A percentile compares a stretch with the other conserved stretches of the same genome.
These are phyloP conservation scores for Podaxis pistillaris DNA, from an alignment of 768 basidiomycete genomes.

Conservation along the genomic window DNA sequence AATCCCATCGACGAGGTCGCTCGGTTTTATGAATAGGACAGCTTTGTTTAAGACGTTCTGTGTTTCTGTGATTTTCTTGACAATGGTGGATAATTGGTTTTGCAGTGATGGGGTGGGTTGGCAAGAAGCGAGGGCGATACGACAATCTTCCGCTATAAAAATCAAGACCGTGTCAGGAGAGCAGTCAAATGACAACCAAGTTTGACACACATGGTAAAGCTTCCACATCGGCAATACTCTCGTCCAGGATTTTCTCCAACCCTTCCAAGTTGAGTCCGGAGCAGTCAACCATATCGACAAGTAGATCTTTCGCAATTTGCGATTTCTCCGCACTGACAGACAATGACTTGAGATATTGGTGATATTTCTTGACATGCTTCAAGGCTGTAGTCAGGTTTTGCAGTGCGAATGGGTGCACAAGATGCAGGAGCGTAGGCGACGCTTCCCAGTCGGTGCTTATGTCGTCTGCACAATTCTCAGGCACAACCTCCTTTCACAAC, in stretches of 20 bases:
- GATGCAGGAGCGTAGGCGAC: constrained; percentile 44
- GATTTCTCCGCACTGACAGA: constrained; percentile 60
- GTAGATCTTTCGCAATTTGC: constrained; percentile 59
- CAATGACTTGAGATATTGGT: constrained; percentile 48
- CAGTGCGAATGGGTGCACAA: constrained; percentile 63
- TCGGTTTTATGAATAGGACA: constrained; percentile 68
- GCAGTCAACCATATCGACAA: constrained; percentile 61
- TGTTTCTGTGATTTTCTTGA: constrained; percentile 46
- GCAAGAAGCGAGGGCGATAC: constrained; percentile 57
- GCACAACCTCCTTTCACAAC: no score
- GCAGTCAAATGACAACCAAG: neutral
- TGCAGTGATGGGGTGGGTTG: constrained; percentile 49
- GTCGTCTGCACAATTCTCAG: neutral
- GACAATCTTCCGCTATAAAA: constrained; percentile 47
- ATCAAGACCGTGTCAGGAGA: neutral
- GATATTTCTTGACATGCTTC: constrained; percentile 57
- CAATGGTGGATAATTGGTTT: constrained; percentile 37
- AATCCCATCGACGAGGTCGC: constrained; percentile 67
- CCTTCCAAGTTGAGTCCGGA: constrained; percentile 62
- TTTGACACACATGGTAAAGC: constrained; percentile 30
- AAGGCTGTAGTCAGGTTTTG: constrained; percentile 48
- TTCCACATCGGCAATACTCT: constrained; percentile 31
- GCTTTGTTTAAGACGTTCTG: constrained; percentile 57
- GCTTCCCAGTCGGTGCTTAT: neutral
- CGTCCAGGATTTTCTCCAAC: constrained; percentile 47